Evolutionary conservation across 148 eudicot species (phyloP).

Genomic region (Agrostemma githago): DNA sequence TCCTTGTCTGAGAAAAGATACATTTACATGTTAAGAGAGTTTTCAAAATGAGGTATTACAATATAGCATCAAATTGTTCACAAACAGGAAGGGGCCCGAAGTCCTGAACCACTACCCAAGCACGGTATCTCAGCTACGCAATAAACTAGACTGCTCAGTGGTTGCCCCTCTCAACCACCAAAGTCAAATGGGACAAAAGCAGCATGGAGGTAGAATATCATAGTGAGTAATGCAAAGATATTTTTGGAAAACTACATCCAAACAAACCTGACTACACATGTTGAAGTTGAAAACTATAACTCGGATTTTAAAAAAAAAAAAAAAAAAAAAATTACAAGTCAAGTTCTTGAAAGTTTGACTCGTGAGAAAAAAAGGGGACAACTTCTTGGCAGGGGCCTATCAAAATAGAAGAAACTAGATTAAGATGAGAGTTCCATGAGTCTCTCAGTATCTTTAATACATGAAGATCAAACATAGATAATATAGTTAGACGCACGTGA

Average conservation of each 20-base stretch:
- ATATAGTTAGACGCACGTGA: not conserved
- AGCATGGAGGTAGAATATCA: no score
- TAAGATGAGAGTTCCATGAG: not conserved
- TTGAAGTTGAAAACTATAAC: no score
- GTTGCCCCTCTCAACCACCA: not conserved
- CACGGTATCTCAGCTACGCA: not conserved
- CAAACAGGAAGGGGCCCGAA: not conserved
- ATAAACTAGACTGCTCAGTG: not conserved
- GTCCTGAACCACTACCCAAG: not conserved
- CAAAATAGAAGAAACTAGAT: not conserved
- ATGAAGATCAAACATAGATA: not conserved
- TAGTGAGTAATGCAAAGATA: no score
- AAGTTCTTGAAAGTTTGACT: not conserved
- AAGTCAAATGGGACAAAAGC: not conserved
- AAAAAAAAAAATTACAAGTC: no score
- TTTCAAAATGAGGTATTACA: not conserved
- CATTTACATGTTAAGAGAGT: constrained; percentile 10
- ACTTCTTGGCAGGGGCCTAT: not conserved
- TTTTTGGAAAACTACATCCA: no score
- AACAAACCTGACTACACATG: no score
- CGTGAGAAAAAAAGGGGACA: not conserved
- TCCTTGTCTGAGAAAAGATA: not conserved
- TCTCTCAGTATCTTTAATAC: not conserved
- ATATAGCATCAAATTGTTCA: not conserved
- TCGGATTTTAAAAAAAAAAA: no score